Evolutionary conservation across 2,329 filamentous ascomycete genomes (phyloP).

Genomic region (Mycosphaerella sp.): DNA sequence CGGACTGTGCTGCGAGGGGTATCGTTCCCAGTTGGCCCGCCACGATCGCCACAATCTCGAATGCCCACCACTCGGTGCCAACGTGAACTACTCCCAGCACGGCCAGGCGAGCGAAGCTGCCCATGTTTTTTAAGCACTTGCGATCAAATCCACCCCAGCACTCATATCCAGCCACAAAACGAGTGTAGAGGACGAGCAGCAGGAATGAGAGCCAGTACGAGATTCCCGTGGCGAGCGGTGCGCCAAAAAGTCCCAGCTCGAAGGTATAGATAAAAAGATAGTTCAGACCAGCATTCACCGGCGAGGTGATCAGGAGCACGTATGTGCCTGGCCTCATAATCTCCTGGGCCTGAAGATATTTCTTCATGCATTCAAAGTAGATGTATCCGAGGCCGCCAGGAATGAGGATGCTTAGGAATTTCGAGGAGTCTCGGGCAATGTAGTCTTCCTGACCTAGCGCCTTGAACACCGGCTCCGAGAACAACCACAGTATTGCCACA

Average conservation of each 20-base stretch:
- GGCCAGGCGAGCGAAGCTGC: constrained; percentile 67
- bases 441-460: constrained; percentile 70
- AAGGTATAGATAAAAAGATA: constrained; percentile 68
- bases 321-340: constrained; percentile 61
- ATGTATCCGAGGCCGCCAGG: constrained; percentile 81
- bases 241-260: constrained; percentile 66
- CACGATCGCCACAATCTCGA: constrained; percentile 80
- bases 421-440: constrained; percentile 65
- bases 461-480: constrained; percentile 66
- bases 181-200: constrained; percentile 65
- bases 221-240: constrained; percentile 73
- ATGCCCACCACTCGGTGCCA: constrained; percentile 88
- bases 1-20: constrained; percentile 72
- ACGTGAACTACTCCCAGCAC: constrained; percentile 73
- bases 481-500: constrained; percentile 67
- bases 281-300: constrained; percentile 52
- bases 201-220: constrained; percentile 81
- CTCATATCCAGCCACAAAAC: constrained; percentile 62
- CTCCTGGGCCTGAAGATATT: constrained; percentile 53
- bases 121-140: constrained; percentile 58
- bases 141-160: constrained; percentile 70
- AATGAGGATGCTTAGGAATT: constrained; percentile 65
- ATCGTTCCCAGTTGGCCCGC: constrained; percentile 74
- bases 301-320: constrained; percentile 55
- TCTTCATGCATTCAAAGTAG: constrained; percentile 73